Base-by-base conservation (phyloP, 2,329 filamentous ascomycete genomes). In the Cercospora beticola region DNA sequence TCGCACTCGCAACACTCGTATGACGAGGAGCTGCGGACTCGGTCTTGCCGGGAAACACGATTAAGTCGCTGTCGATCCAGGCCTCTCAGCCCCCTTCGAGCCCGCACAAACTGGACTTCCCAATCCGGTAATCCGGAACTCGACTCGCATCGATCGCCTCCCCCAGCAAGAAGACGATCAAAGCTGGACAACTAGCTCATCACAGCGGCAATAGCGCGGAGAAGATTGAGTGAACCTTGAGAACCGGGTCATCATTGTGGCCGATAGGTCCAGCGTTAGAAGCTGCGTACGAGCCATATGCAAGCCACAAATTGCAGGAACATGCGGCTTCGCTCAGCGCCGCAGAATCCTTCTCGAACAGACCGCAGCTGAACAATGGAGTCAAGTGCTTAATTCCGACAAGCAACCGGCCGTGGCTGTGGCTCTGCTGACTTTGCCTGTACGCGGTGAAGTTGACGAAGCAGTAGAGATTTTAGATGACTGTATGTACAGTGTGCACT, bases 231-330 rank as follows among this genome's bases (percentile, higher is more conserved):
- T 2, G 26, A 56, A 5, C 36, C n/a, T 36, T 31, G 56, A 6
- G 56, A 59, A 36, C n/a, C 56, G 56, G 56, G 56, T 59, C 56
- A 59, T 59, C 56, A 33, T 36, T 59, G 10, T 59, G 56, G 56
- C 56, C 56, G 56, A 59, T 59, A 59, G 56, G 30, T 59, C 21
- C 49, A 56, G 23, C 49, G 49, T 56, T 6, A 56, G 49, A 9
- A 59, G 16, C 16, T 59, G 28, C 30, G 56, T 21, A 16, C 14
- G 49, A 56, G 49, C 49, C 12, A 56, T 28, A 56, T 56, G 49
- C 49, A 56, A 56, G 49, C 49, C 49, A 28, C 49, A 56, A 28
- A 56, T 28, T 28, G 49, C 23, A 56, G 49, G 49, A 28, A 56
- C 49, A 14, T 26, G 49, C 49, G 49, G 49, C 43, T 43, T 43